Evolutionary conservation across 495 filamentous ascomycete species (phyloP), one percentile per base, ranked within the genome.

Genomic region (Umbilicaria muhlenbergii): DNA sequence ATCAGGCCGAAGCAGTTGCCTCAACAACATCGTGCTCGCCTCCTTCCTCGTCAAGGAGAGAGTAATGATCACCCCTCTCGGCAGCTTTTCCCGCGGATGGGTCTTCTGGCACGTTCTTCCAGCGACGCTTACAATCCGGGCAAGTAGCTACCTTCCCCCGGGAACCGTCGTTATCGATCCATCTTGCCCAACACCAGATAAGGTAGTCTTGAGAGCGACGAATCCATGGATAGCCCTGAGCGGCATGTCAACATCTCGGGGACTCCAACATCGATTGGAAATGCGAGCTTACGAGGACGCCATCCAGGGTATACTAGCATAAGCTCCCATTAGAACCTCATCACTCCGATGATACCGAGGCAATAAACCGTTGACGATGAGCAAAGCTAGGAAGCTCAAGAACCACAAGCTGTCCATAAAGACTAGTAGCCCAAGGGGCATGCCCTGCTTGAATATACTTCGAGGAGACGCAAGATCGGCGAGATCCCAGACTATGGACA

Each of bases 221-320:
- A 36, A 31, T 12, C 42, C 42, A 38, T 44, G 42, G 2, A 36
- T 44, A 21, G 31, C 24, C n/a, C 42, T 42, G 21, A 12, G 13
- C 16, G 12, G 12, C 4, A 31, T 28, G n/a, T 32, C 21, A 24
- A 4, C 21, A 18, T 28, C 11, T 31, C 12, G 5, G 16, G 14
- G 1, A 28, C 1, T 12, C 12, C 4, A 42, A 17, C 4, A 10
- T 28, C 16, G 3, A 39, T 3, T 39, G 2, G 16, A 12, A 18
- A 39, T 11, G 11, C 19, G 19, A 21, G 19, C 19, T 21, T 32
- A 42, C 39, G 18, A 44, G 34, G 15, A 44, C 11, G 31, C 15
- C 42, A 44, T 44, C 42, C 42, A 44, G 12, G 42, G 42, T 13
- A 44, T 35, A 14, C 33, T 36, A 19, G 42, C 37, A 15, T 44